These are phyloP conservation scores for Keqinozyma sinolaborantium DNA, from an alignment of 1,139 yeast species.

Conservation along the genomic window DNA sequence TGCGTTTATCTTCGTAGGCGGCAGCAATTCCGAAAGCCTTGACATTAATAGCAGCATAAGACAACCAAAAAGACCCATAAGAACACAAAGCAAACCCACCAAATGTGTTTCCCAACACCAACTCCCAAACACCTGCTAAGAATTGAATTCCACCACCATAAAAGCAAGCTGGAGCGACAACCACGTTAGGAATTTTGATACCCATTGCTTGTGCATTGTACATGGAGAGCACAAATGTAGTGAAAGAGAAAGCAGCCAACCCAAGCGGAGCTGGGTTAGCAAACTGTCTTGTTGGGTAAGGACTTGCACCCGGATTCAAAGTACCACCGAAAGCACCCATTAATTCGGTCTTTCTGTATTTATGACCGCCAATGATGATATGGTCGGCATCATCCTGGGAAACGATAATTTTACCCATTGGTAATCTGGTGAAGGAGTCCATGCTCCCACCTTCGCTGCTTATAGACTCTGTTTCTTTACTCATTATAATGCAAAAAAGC, in stretches of 20 bases:
- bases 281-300: conserved; percentile 21
- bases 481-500: no score
- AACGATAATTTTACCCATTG: conserved; percentile 16
- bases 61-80: conserved; percentile 76
- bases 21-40: conserved; percentile 53
- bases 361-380: conserved; percentile 26
- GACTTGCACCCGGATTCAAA: conserved; percentile 26
- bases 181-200: conserved; percentile 30
- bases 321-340: conserved; percentile 70
- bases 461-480: not conserved
- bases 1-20: conserved; percentile 43
- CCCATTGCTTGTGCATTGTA: conserved; percentile 39
- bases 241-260: conserved; percentile 48
- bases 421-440: conserved; percentile 6
- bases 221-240: conserved; percentile 47
- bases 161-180: conserved; percentile 41
- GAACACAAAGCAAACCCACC: conserved; percentile 64
- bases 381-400: conserved; percentile 20
- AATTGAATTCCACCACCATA: conserved; percentile 65
- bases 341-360: conserved; percentile 29
- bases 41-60: conserved; percentile 56
- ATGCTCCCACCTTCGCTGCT: not conserved
- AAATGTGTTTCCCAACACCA: conserved; percentile 62
- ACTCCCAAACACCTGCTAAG: conserved; percentile 65
- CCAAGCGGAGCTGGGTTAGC: conserved; percentile 66